Evolutionary conservation across 108 stramenopile genomes (phyloP).

Genomic region (Ochromonas danica): DNA sequence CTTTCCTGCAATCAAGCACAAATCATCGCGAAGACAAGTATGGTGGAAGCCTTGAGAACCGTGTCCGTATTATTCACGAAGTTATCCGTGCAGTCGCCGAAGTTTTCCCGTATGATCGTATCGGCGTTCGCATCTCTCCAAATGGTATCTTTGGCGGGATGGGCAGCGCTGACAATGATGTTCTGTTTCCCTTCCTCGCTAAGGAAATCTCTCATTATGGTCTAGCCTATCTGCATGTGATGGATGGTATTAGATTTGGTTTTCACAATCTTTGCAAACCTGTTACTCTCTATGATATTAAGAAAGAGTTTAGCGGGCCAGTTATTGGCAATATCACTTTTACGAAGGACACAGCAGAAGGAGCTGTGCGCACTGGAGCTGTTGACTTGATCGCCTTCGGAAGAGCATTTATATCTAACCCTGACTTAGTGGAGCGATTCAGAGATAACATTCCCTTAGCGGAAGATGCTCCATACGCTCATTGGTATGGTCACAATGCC

Average conservation of each 20-base stretch:
- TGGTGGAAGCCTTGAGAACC: constrained; percentile 64
- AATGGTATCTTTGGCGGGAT: constrained; percentile 66
- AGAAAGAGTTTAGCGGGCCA: constrained; percentile 53
- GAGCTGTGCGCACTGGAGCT: constrained; percentile 60
- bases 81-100: constrained; percentile 37
- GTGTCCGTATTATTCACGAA: constrained; percentile 63
- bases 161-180: constrained; percentile 64
- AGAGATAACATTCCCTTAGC: constrained; percentile 59
- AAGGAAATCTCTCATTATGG: constrained; percentile 53
- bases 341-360: constrained; percentile 63
- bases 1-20: constrained; percentile 48
- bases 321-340: constrained; percentile 67
- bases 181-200: constrained; percentile 56
- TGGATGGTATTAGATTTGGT: constrained; percentile 71
- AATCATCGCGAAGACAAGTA: constrained; percentile 52
- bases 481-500: constrained; percentile 21
- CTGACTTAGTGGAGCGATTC: constrained; percentile 69
- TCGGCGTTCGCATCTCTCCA: constrained; percentile 70
- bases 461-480: background rate
- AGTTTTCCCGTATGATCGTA: constrained; percentile 53
- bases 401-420: constrained; percentile 70
- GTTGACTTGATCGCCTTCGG: constrained; percentile 67
- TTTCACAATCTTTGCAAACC: constrained; percentile 55
- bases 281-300: constrained; percentile 41
- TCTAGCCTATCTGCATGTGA: constrained; percentile 66